Evolutionary conservation across 2,329 filamentous ascomycete species (phyloP).

Genomic region (Pseudonectria buxi): DNA sequence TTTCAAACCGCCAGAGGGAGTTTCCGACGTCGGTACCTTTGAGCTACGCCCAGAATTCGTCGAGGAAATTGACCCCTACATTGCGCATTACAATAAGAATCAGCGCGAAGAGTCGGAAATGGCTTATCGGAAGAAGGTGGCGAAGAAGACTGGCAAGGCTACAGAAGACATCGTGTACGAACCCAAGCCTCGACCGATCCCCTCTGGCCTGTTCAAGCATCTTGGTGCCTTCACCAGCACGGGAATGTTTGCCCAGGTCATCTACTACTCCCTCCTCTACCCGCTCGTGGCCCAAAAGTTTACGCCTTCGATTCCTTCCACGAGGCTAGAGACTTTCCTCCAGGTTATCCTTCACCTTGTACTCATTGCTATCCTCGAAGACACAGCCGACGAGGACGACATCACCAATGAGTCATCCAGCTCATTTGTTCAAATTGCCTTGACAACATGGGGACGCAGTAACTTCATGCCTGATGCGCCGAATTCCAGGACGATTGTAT

Average conservation of each 20-base stretch:
- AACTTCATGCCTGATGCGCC: conserved; percentile 54
- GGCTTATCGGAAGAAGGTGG: conserved; percentile 79
- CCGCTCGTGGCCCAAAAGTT: conserved; percentile 61
- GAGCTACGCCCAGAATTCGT: conserved; percentile 82
- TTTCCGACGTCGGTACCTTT: conserved; percentile 90
- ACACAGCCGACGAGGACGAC: conserved; percentile 53
- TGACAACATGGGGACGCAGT: conserved; percentile 56
- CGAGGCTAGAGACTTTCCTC: conserved; percentile 82
- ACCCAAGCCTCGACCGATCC: conserved; percentile 70
- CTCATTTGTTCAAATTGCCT: conserved; percentile 68
- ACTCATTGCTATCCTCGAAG: conserved; percentile 79
- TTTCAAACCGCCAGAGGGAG: conserved; percentile 83
- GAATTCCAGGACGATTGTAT: conserved; percentile 54
- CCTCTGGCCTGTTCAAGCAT: conserved; percentile 67
- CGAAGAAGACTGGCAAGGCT: conserved; percentile 77
- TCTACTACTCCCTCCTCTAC: conserved; percentile 84
- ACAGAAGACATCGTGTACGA: conserved; percentile 85
- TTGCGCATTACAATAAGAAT: conserved; percentile 93
- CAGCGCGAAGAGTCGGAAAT: conserved; percentile 92
- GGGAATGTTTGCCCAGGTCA: conserved; percentile 79
- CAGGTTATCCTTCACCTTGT: conserved; percentile 86
- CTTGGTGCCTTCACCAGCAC: conserved; percentile 77
- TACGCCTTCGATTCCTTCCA: conserved; percentile 69
- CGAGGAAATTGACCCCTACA: conserved; percentile 88
- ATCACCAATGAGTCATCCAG: conserved; percentile 38